Base-by-base conservation (phyloP, 768 basidiomycete species). In the Trametes sanguinea region DNA sequence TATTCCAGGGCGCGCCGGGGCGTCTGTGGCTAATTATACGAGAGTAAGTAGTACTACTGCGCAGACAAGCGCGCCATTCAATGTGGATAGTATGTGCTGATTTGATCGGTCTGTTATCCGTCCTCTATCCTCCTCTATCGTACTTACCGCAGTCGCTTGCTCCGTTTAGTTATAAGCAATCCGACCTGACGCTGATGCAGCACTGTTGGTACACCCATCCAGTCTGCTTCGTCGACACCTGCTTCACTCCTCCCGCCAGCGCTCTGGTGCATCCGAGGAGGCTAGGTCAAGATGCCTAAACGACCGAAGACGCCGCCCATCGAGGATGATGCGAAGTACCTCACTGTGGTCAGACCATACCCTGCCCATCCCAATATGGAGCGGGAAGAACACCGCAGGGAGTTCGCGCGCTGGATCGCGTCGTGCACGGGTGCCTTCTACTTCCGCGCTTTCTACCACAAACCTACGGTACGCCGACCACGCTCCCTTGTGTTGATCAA, bases 281-380 rank as follows among this genome's bases (percentile, higher is more conserved):
- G 45, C 48, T 13, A 29, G 16, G 27, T 2, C 22, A 57, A 17
- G 66, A 77, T 81, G 81, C 76, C 76, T 0, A 80, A 80, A 65
- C 80, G 81, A 13, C 56, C 70, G 4, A 60, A 67, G 43, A 80
- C 81, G 3, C 78, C 77, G 8, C 78, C 78, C 9, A 67, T 66
- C 6, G 75, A 79, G 37, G 80, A 82, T 37, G 82, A 80, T 51
- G 80, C 80, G 0, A 68, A 72, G 40, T 81, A 78, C 62, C 68
- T 82, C 6, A 76, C 77, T n/a, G 76, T 82, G 64, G 76, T 78
- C 1, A 62, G 76, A 42, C 82, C 81, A 0, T 82, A 79, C 58
- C 80, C 80, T 0, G 70, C 74, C 0, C 69, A 77, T 14, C 76
- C 78, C 27, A 76, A 80, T 56, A 75, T 82, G 76, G 76, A 77